Percentiles rank a stretch among this genome's conserved stretches.
Conservation (phyloP, 2,329 filamentous ascomycete species). For the Alternaria infectoria region DNA sequence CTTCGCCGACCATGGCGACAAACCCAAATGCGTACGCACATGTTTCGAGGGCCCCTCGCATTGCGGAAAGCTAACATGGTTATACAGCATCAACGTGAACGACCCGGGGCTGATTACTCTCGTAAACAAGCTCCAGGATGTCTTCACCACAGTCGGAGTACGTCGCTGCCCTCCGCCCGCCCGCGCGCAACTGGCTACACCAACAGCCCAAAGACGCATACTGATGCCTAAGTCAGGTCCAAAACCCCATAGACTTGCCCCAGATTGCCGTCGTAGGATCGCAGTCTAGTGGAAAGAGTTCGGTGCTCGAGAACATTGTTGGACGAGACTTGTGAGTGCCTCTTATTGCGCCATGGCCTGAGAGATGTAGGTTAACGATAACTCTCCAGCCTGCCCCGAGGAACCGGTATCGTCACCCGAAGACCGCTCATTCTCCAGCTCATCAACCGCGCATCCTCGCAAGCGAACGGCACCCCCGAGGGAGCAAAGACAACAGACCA, state of each 20-base stretch:
- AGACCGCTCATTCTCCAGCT: constrained; percentile 96
- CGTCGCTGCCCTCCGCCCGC: constrained; percentile 41
- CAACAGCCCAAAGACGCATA: constrained; percentile 16
- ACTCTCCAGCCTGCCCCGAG: constrained; percentile 80
- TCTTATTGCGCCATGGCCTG: not conserved
- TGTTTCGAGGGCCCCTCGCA: constrained; percentile 22
- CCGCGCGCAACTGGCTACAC: constrained; percentile 5
- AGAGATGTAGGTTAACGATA: constrained; percentile 31
- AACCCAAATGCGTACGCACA: constrained; percentile 50
- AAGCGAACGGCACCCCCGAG: constrained; percentile 71
- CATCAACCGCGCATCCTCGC: constrained; percentile 78
- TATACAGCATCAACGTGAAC: constrained; percentile 71
- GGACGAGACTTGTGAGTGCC: constrained; percentile 91
- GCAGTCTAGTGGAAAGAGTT: constrained; percentile 99
- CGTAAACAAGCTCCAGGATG: constrained; percentile 99
- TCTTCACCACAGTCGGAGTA: constrained; percentile 94
- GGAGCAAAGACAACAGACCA: constrained; percentile 76
- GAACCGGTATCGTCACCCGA: constrained; percentile 95
- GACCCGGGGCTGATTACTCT: constrained; percentile 75
- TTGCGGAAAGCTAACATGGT: constrained; percentile 33
- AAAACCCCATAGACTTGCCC: constrained; percentile 98
- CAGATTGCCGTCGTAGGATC: constrained; percentile 98
- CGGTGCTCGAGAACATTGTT: constrained; percentile 97
- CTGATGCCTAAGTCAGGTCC: constrained; percentile 66
- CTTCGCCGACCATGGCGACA: constrained; percentile 47